Base-by-base conservation (phyloP, 1,284 basidiomycete genomes). In the Bjerkandera adusta region DNA sequence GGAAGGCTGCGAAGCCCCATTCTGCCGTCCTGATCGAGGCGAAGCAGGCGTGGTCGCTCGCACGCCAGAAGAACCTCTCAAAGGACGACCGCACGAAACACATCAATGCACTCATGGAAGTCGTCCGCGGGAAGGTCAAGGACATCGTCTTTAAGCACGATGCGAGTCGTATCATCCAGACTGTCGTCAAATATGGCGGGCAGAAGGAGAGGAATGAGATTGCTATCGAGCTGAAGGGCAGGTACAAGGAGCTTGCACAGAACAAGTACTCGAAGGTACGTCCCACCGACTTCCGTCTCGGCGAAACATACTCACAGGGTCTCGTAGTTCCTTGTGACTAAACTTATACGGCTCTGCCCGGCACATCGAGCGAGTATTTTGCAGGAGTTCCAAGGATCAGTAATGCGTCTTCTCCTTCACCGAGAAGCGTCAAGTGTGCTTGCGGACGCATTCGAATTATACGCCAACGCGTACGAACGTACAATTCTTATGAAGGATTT, bases 111-210 rank as follows among this genome's bases (percentile, higher is more conserved):
- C 73, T 95, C 12, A 89, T 90, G 80, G 67, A 72, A 25, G 74
- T 84, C 36, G 81, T 91, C 21, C 79, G 86, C 20, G 90, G 90
- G 6, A 81, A 83, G 50, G 82, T 93, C 11, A 83, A 83, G 51
- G 92, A 92, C 38, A 83, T 94, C 40, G 85, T 89, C 5, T 79
- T 91, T 60, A 94, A 93, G 64, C 92, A 95, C 62, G 91, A 94
- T 65, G 91, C 90, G 6, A 92, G 89, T 54, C 75, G 92, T 50
- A 89, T 93, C 43, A 77, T 94, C 20, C 92, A 94, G 66, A 92
- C 89, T 0, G 76, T 88, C 12, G 86, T 94, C 40, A 93, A 89
- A 62, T 82, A 87, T 53, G 92, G 92, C 2, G 72, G 78, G n/a
- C 83, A 85, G 66, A 79, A 76, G 56, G 85, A 92, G 63, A 67